Conservation (phyloP, 2,329 filamentous ascomycete species). For the Alternaria postmessia region DNA sequence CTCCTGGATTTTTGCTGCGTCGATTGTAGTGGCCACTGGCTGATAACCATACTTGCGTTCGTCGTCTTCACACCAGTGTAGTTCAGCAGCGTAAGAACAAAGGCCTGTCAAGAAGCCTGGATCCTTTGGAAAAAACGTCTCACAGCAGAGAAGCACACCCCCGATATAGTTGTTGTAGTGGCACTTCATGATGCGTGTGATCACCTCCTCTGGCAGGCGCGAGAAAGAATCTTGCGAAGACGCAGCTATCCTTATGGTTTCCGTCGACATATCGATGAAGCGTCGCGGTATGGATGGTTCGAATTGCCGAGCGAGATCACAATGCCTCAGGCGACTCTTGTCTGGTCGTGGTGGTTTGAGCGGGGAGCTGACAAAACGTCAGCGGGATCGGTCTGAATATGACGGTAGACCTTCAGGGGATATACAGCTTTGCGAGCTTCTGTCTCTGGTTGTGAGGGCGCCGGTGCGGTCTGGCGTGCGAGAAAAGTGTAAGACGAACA, state of each 20-base stretch:
- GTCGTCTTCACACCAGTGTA: not conserved
- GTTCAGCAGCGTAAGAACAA: not conserved
- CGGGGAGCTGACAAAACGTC: not conserved
- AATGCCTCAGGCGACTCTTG: not conserved
- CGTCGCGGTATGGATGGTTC: not conserved
- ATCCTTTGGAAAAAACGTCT: too few species aligned
- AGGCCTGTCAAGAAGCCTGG: not conserved
- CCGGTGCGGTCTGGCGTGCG: not conserved
- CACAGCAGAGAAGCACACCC: not conserved
- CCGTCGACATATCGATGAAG: not conserved
- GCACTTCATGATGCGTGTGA: not conserved
- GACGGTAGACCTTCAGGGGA: not conserved
- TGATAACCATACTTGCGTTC: not conserved
- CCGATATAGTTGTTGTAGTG: not conserved
- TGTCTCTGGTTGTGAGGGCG: not conserved
- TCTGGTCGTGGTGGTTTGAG: not conserved
- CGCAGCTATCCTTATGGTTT: not conserved
- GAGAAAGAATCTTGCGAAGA: not conserved
- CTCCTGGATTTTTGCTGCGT: not conserved
- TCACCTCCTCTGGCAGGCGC: not conserved
- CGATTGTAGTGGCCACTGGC: not conserved
- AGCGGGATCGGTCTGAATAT: not conserved
- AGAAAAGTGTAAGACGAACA: not conserved
- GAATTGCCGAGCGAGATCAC: not conserved
- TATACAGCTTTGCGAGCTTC: not conserved